Base-by-base conservation (phyloP, 768 basidiomycete species). In the Russula abietina region DNA sequence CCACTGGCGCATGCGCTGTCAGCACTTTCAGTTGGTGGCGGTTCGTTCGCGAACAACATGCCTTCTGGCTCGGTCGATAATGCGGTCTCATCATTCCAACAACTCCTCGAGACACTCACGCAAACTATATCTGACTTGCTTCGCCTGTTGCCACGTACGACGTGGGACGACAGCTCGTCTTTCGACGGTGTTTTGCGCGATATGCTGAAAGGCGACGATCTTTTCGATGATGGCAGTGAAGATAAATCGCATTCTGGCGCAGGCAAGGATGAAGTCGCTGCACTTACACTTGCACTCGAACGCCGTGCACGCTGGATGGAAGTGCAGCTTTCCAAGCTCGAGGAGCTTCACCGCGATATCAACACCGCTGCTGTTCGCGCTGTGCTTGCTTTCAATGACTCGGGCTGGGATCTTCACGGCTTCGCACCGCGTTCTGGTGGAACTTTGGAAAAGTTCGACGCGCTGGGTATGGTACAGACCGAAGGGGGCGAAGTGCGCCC, bases 221-320 rank as follows among this genome's bases (percentile, higher is more conserved):
- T 91, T 70, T 77, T 91, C 39, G 91, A 91, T 60, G 80, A 80
- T 3, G 82, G 81, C 5, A 86, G 88, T 48, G 87, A 86, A 55
- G 79, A 79, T 28, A 81, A 80, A 83, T 83, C 59, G 76, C 78
- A 30, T 75, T 4, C 80, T 22, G 83, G 79, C 26, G 86, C 84
- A 68, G 89, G 67, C 45, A 68, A 91, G 65, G 90, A 92, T 69
- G 91, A 94, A 70, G 91, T 93, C 8, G 89, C 87, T 2, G 88
- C 88, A 19, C 76, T 93, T 63, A 93, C 91, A 2, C 76, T 88
- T 54, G 91, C 90, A 9, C 81, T 94, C 50, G 91, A 92, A 71
- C 86, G 89, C 64, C 88, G 92, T n/a, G 92, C 91, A 17, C 81
- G 89, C 48, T 94, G 91, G 90, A 93, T 94, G 89, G 91, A 93